Percentiles rank a stretch among this genome's conserved stretches.
These are phyloP conservation scores for Lichtheimia hyalospora DNA, from an alignment of 371 early-diverging fungal genomes.

Conservation along the genomic window DNA sequence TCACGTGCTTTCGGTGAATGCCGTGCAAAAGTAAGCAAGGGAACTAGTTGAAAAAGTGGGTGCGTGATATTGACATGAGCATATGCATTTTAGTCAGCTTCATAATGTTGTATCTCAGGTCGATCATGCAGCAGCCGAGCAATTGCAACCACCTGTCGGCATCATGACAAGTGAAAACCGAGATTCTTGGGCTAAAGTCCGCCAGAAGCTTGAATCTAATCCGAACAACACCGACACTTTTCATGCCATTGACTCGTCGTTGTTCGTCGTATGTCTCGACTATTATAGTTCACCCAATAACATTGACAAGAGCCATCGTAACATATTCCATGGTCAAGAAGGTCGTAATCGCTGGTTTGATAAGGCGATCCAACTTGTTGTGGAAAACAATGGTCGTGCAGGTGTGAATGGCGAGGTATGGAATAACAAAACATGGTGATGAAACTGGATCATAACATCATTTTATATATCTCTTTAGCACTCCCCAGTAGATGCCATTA, in stretches of 20 bases:
- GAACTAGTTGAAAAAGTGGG: too few relatives aligned
- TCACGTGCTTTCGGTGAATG: constrained; percentile 59
- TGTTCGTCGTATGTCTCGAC: constrained; percentile 89
- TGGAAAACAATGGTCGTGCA: constrained; percentile 82
- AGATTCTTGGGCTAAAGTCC: constrained; percentile 78
- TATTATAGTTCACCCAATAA: constrained; percentile 62
- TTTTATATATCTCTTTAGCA: constrained; percentile 48
- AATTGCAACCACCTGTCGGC: constrained; percentile 70
- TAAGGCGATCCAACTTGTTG: constrained; percentile 87
- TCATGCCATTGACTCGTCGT: constrained; percentile 71
- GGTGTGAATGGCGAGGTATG: constrained; percentile 92
- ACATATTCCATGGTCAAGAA: constrained; percentile 76
- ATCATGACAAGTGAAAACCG: constrained; percentile 83
- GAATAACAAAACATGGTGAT: too few relatives aligned
- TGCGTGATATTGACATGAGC: background rate
- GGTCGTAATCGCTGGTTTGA: constrained; percentile 95
- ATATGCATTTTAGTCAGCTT: constrained; percentile 55
- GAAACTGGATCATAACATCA: background rate
- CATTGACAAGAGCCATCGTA: constrained; percentile 66
- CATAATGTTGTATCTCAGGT: constrained; percentile 60
- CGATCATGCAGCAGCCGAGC: constrained; percentile 37
- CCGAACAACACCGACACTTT: constrained; percentile 62
- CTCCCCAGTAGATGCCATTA: constrained; percentile 90
- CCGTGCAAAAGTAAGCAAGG: constrained; percentile 58
- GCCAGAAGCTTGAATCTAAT: constrained; percentile 32